Evolutionary conservation across 495 filamentous ascomycete genomes (phyloP).

Genomic region (Aspergillus cavernicola): DNA sequence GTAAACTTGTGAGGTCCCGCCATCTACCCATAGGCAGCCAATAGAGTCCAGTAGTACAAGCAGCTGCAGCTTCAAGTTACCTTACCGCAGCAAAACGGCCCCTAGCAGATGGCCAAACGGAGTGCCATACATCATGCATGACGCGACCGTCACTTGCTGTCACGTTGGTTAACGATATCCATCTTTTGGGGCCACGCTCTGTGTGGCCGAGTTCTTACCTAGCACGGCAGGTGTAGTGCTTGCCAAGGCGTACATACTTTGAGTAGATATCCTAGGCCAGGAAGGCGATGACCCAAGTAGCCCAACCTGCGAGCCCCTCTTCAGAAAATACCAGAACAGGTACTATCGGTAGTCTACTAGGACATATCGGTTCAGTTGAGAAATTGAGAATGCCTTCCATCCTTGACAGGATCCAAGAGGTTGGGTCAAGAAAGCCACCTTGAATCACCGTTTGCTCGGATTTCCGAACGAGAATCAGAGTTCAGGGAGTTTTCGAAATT

Average conservation of each 20-base stretch:
- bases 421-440: not conserved
- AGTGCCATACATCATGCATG: no score
- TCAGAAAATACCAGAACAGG: not conserved
- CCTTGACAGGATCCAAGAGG: no score
- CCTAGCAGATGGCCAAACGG: not conserved
- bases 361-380: no score
- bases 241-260: not conserved
- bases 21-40: no score
- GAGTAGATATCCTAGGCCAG: not conserved
- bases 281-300: no score
- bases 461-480: not conserved
- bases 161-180: not conserved
- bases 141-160: not conserved
- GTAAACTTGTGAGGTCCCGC: not conserved
- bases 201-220: not conserved
- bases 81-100: not conserved
- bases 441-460: not conserved
- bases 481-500: not conserved
- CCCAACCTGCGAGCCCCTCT: not conserved
- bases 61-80: not conserved
- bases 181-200: conserved; percentile 12
- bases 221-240: not conserved
- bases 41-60: no score
- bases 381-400: no score
- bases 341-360: not conserved